Base-by-base conservation (phyloP, 805 yeast genomes). In the Candida boidinii region DNA sequence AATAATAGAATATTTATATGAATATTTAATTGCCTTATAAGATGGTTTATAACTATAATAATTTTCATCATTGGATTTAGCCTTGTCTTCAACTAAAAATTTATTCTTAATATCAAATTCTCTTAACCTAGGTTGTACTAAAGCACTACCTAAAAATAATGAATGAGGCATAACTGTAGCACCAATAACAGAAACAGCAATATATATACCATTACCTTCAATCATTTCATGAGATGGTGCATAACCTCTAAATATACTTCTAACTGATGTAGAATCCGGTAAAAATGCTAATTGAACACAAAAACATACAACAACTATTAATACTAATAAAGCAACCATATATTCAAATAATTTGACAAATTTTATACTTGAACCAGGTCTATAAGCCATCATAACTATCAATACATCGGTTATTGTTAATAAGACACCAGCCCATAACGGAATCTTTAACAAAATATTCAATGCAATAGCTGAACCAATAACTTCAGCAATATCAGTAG, bases 41-140 rank as follows among this genome's bases (percentile, higher is more conserved):
- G 86, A 68, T 4, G 95, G 95, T 35, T 58, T 65, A 54, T 86
- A 85, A 11, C 54, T 39, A 38, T 59, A 65, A 39, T 62, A 68
- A 5, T 49, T 53, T 39, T 60, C 66, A 28, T 66, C 68, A 28
- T 45, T 56, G 4, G 37, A 38, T 2, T 42, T 50, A 14, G 49
- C 55, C 21, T 42, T 44, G 9, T 41, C 45, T 10, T 36, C 15
- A 30, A 47, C 25, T 13, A 23, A 37, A 17, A 63, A 54, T 29
- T 49, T 37, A 2, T 68, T 68, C 20, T 46, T 38, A 14, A 62
- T 51, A 45, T 68, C 74, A 39, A 44, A 68, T 30, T 67, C 70
- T 33, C 73, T 45, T 34, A 68, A 48, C 26, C 74, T 46, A 10
- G 71, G 69, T 43, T 66, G 73, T 7, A 68, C 73, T 31, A 68